Evolutionary conservation across 306 rosid species (phyloP).

Genomic region (Quercus gilva): DNA sequence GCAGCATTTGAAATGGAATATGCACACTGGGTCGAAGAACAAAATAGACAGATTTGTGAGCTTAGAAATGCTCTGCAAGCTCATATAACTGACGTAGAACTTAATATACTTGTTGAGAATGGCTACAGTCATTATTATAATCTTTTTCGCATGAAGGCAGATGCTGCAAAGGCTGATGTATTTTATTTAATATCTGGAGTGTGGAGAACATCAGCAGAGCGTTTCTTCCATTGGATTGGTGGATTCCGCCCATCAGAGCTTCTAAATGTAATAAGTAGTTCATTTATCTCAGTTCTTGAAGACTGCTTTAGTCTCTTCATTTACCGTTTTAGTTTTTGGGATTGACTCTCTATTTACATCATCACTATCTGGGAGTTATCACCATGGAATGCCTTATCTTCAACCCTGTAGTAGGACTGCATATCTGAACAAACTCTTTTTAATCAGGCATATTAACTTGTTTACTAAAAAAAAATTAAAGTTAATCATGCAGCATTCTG

Average conservation of each 20-base stretch:
- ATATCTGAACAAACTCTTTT: neutral
- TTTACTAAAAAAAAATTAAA: too few species aligned
- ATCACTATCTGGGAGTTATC: neutral
- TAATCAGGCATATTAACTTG: neutral
- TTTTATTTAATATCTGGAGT: conserved; percentile 77
- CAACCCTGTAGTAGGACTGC: neutral
- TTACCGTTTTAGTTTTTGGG: neutral
- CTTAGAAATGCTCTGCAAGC: conserved; percentile 75
- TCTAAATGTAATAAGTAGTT: conserved; percentile 49
- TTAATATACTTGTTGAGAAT: conserved; percentile 55
- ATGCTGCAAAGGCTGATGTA: conserved; percentile 76
- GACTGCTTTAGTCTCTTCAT: neutral
- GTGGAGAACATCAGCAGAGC: conserved; percentile 83
- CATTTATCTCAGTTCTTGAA: conserved; percentile 15
- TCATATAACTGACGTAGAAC: conserved; percentile 53
- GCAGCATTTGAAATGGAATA: conserved; percentile 78
- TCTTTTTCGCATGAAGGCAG: conserved; percentile 72
- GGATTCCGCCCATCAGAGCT: conserved; percentile 98
- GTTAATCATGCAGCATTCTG: neutral
- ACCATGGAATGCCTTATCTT: neutral
- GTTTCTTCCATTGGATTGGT: conserved; percentile 91
- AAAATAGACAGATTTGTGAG: conserved; percentile 50
- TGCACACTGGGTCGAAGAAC: conserved; percentile 83
- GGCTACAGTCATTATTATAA: conserved; percentile 62
- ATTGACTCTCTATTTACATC: neutral